These are phyloP conservation scores for Sordaria brevicollis DNA, from an alignment of 495 filamentous ascomycete species.

Conservation along the genomic window DNA sequence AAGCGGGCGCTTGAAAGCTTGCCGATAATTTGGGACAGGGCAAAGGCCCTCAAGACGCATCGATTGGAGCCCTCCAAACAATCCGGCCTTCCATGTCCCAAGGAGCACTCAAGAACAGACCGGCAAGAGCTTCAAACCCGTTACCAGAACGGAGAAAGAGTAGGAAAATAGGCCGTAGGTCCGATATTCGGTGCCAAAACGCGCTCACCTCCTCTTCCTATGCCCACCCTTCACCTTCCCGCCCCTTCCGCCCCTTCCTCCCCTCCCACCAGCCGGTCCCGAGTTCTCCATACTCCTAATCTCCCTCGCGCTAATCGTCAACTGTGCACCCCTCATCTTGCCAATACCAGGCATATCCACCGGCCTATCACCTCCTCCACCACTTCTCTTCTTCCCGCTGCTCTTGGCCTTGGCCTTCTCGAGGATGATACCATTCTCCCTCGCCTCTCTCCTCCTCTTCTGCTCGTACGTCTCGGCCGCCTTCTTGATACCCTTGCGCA, in stretches of 20 bases:
- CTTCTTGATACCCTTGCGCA: slow-evolving; percentile 65
- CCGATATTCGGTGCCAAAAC: neutral
- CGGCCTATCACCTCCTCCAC: slow-evolving; percentile 42
- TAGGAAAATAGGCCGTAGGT: neutral
- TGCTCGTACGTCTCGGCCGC: slow-evolving; percentile 55
- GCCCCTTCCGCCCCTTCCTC: slow-evolving; percentile 18
- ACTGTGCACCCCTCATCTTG: slow-evolving; percentile 64
- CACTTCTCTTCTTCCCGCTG: slow-evolving; percentile 28
- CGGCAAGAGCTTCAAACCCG: neutral
- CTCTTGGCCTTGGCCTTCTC: slow-evolving; percentile 46
- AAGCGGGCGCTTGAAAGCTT: neutral
- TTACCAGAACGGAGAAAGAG: neutral
- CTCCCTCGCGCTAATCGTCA: slow-evolving; percentile 71
- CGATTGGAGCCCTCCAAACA: neutral
- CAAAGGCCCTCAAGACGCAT: neutral
- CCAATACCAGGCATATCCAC: slow-evolving; percentile 70
- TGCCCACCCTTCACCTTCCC: slow-evolving; percentile 6
- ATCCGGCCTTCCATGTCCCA: neutral
- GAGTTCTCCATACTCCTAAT: slow-evolving; percentile 50
- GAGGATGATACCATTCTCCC: slow-evolving; percentile 82
- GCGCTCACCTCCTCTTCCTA: slow-evolving; percentile 12
- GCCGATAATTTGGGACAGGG: neutral
- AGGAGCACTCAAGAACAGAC: neutral
- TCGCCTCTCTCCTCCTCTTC: slow-evolving; percentile 63
- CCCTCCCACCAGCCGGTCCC: slow-evolving; percentile 16